Evolutionary conservation across 768 basidiomycete genomes (phyloP), one percentile per base, ranked within the genome.

Genomic region (Saitozyma sp.): DNA sequence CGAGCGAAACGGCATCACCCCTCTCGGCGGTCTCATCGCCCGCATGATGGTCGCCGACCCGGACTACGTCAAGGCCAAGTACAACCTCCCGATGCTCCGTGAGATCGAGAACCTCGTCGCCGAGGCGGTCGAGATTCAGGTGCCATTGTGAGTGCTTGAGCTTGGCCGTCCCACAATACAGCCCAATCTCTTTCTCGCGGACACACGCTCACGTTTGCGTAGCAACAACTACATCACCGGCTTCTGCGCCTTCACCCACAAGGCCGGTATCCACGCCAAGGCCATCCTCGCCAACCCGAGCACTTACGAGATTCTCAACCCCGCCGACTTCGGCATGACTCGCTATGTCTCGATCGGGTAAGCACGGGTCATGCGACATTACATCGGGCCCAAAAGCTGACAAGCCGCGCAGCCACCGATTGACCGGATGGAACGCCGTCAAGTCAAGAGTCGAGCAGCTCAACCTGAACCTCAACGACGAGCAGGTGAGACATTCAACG

Each of bases 241-340:
- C 14, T 99, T 97, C 82, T 98, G 96, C 78, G 96, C 96, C 4
- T 99, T 99, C 84, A 99, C 96, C 37, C 96, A 98, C 88, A 98
- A 99, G 88, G 96, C 96, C 19, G 96, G 96, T 78, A 99, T 99
- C 68, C 96, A 99, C 81, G 96, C 96, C 82, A 99, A 99, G 85
- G 96, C 96, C 45, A 99, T 99, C 81, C 86, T 94, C 66, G 96
- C 97, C 83, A 99, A 99, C 85, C 96, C 96, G 1, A 91, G 90
- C 74, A 99, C 96, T 9, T 99, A 98, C 81, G 95, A 99, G 82
- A 97, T 97, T 80, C 86, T 96, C 80, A 97, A 93, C 86, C 96
- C 96, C 14, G 92, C 95, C 80, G 96, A 99, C 82, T 99, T 99
- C 75, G 96, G 96, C 72, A 85, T 99, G 76, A 92, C 89, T 9